Evolutionary conservation across 192 early-diverging fungal species (phyloP), one percentile per base, ranked within the genome.

Genomic region (Backusella morwellensis): DNA sequence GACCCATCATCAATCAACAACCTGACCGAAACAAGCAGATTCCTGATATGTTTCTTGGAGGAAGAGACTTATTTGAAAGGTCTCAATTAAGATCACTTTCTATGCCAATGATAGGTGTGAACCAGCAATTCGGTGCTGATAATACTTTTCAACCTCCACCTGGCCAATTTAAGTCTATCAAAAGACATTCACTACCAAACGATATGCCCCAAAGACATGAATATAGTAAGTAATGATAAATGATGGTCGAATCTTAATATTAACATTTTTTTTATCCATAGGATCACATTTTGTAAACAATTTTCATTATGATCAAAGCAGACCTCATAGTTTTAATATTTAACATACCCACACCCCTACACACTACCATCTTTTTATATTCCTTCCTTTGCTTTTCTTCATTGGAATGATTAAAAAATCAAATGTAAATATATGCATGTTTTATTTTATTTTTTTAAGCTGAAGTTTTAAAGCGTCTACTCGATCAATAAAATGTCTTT

Each of bases 21-120:
- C 38, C 11, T 38, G n/a, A 40, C 36, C 11, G 38, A 12, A 63
- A 11, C 26, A 29, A 29, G 12, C 56, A 63, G 4, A 63, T 63
- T 11, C 36, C 68, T 41, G 68, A 70, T 11, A 38, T 70, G 19
- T 70, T 70, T 70, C 38, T 70, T 36, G 36, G 68, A 21, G 36
- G 68, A 35, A 36, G 68, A 36, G 68, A 70, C 19, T 17, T 70
- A 38, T 70, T 70, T 41, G 68, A 70, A 23, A 70, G 35, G n/a
- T 38, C 38, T 41, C 68, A 35, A 70, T 12, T 70, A 4, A 36
- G 68, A 70, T 63, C 56, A 63, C 56, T 63, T 26, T 63, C 56
- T 2, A 29, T 63, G 56, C 56, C 56, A 63, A 12, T 63, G 23
- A 29, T 63, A 29, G 23, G 11, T 0, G 12, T 63, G 8, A 63